phyloP scores from a whole-genome alignment of 306 rosid species.

The Cicer judaicum region DNA sequence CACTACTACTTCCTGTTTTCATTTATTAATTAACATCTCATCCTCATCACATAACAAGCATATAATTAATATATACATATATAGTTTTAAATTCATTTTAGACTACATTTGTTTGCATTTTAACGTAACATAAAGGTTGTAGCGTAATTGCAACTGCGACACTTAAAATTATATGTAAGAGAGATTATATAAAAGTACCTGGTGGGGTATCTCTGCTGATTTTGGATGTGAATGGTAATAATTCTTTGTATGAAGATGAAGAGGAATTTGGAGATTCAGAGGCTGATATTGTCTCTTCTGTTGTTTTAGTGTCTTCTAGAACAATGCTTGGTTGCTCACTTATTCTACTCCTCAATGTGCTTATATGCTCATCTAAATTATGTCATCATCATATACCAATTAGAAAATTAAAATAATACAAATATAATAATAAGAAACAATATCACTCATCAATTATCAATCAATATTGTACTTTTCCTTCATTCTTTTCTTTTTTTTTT shows the following conservation, averaged over 20 bases:
- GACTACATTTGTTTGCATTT: neutral
- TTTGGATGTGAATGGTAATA: conserved; percentile 42
- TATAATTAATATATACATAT: neutral
- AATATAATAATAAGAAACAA: neutral
- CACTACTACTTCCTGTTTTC: conserved; percentile 3
- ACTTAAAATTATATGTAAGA: neutral
- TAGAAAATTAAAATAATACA: conserved; percentile 22
- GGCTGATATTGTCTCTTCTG: conserved; percentile 56
- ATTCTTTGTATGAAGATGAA: conserved; percentile 69
- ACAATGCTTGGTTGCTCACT: conserved; percentile 52
- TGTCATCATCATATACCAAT: neutral
- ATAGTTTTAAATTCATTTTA: neutral
- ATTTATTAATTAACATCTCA: neutral
- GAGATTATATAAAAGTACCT: conserved; percentile 30
- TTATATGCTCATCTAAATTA: conserved; percentile 54
- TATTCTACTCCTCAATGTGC: conserved; percentile 50
- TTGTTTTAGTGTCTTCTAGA: conserved; percentile 48
- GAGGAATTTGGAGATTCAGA: conserved; percentile 69
- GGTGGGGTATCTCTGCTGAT: conserved; percentile 44
- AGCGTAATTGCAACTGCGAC: neutral
- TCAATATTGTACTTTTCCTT: conserved; percentile 5
- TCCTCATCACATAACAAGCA: neutral
- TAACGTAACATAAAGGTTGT: neutral
- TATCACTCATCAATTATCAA: conserved; percentile 32
- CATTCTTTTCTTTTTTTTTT: conserved; percentile 28